phyloP scores from a whole-genome alignment of 371 early-diverging fungal genomes.

The Mucor piriformis region DNA sequence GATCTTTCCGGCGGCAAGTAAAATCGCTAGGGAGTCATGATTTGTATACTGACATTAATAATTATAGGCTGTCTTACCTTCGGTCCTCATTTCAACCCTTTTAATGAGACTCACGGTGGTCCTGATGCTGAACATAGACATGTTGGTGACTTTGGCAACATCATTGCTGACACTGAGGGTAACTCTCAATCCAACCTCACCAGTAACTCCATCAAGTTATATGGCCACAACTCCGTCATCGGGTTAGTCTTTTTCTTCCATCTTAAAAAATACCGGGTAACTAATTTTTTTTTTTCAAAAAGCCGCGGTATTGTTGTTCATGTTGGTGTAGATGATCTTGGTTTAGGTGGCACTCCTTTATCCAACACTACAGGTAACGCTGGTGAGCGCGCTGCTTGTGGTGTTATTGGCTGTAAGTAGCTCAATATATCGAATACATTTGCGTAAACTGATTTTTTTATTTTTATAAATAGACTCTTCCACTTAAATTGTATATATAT shows the following conservation, averaged over 20 bases:
- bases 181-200: slow-evolving; percentile 49
- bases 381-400: slow-evolving; percentile 85
- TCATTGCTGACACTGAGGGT: slow-evolving; percentile 60
- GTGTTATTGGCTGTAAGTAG: slow-evolving; percentile 78
- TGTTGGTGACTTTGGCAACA: slow-evolving; percentile 89
- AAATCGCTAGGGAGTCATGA: too few relatives aligned
- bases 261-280: background rate
- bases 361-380: slow-evolving; percentile 86
- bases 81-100: slow-evolving; percentile 85
- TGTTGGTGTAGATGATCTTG: slow-evolving; percentile 84
- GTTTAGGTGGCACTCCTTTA: slow-evolving; percentile 74
- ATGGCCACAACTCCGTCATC: slow-evolving; percentile 73
- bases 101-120: slow-evolving; percentile 76
- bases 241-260: slow-evolving; percentile 48
- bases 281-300: slow-evolving; percentile 4
- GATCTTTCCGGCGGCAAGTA: slow-evolving; percentile 70
- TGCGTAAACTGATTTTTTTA: background rate
- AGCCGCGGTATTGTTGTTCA: slow-evolving; percentile 88
- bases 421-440: background rate
- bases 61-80: slow-evolving; percentile 67
- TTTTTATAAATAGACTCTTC: background rate
- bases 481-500: background rate
- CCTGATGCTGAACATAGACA: slow-evolving; percentile 70
- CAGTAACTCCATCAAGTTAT: slow-evolving; percentile 67
- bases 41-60: background rate